These are phyloP conservation scores for Candolleomyces eurysporus DNA, from an alignment of 768 basidiomycete genomes.

Conservation along the genomic window DNA sequence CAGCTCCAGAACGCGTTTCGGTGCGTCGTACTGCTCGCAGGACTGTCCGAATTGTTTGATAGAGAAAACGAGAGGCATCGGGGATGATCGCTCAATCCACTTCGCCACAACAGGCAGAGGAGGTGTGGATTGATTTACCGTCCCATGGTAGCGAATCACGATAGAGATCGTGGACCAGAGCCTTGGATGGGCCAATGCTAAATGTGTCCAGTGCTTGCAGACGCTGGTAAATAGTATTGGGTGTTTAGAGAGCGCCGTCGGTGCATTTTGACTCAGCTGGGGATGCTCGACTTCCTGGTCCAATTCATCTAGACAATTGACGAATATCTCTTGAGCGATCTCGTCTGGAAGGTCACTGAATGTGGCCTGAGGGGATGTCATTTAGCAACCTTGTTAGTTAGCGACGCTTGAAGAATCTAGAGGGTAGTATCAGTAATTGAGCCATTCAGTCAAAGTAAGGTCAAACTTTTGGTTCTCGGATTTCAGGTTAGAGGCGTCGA, in stretches of 20 bases:
- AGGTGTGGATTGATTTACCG: background rate
- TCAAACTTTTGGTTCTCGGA: no score
- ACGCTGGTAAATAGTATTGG: background rate
- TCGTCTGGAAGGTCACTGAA: background rate
- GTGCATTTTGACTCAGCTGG: no score
- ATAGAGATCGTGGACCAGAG: background rate
- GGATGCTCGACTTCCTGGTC: background rate
- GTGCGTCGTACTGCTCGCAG: background rate
- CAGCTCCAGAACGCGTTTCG: background rate
- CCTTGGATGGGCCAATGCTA: background rate
- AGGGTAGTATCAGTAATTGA: no score
- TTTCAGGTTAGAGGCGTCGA: no score
- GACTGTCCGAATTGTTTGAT: background rate
- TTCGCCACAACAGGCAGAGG: background rate
- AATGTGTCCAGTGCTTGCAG: background rate
- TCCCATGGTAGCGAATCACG: background rate
- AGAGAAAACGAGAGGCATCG: background rate
- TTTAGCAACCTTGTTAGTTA: no score
- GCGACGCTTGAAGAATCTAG: background rate
- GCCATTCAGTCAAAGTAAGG: no score
- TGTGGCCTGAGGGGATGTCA: no score
- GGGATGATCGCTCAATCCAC: background rate
- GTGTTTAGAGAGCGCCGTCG: background rate
- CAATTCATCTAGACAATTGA: background rate
- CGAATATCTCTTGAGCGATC: background rate